These are phyloP conservation scores for Leishmania amazonensis DNA, from an alignment of 208 protist genomes.

Conservation along the genomic window DNA sequence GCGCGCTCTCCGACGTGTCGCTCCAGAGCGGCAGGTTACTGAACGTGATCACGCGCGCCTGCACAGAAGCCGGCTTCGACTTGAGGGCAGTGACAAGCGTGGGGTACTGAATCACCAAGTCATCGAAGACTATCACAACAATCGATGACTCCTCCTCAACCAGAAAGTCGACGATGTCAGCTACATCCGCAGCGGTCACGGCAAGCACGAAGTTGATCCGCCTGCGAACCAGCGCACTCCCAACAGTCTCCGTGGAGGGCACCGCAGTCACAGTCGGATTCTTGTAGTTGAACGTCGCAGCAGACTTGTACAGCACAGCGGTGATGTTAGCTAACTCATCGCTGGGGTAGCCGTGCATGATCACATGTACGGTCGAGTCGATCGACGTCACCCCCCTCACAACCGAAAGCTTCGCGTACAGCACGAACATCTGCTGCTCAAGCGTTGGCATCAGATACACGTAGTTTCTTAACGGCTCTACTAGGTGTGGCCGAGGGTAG, in stretches of 20 bases:
- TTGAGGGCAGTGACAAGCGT: constrained; percentile 22
- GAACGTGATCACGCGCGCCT: constrained; percentile 34
- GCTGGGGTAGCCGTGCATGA: constrained; percentile 13
- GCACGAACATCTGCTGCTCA: constrained; percentile 58
- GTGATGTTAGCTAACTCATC: neutral
- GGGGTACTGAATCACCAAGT: constrained; percentile 38
- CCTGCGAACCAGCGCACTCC: neutral
- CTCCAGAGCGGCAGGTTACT: constrained; percentile 57
- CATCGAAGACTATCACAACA: constrained; percentile 39
- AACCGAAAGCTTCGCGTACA: constrained; percentile 14
- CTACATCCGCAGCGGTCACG: constrained; percentile 16
- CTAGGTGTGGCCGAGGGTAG: neutral
- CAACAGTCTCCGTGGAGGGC: neutral
- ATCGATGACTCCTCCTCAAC: constrained; percentile 8
- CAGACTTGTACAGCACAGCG: constrained; percentile 5
- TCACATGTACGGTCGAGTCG: neutral
- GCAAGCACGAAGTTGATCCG: constrained; percentile 10
- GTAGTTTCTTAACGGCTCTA: neutral
- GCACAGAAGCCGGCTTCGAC: constrained; percentile 9
- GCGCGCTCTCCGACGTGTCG: constrained; percentile 15
- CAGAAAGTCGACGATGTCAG: constrained; percentile 24
- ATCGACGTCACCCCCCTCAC: neutral
- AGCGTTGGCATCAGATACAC: constrained; percentile 36
- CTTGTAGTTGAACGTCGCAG: constrained; percentile 12
- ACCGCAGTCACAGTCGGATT: neutral